Evolutionary conservation across 2,329 filamentous ascomycete genomes (phyloP).

Genomic region (Sclerotinia glacialis): DNA sequence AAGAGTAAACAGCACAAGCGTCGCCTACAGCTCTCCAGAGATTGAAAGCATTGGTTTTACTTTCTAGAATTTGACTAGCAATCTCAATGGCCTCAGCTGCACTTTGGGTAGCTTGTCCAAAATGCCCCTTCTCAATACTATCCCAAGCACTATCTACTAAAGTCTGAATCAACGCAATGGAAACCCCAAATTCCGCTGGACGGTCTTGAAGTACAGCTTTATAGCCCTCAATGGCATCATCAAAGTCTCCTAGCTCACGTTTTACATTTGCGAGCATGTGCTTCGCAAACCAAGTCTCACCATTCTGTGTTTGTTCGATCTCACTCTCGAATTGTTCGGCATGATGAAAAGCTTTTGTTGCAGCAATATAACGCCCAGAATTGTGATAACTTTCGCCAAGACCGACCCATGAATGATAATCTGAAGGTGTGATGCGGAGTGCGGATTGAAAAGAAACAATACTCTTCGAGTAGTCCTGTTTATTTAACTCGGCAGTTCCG

Average conservation of each 20-base stretch:
- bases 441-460: constrained; percentile 91
- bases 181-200: constrained; percentile 77
- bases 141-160: constrained; percentile 77
- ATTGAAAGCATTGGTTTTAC: constrained; percentile 75
- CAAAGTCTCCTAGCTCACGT: constrained; percentile 85
- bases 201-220: constrained; percentile 66
- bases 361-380: constrained; percentile 90
- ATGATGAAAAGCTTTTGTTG: constrained; percentile 83
- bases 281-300: constrained; percentile 88
- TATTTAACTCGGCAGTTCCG: constrained; percentile 91
- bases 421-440: constrained; percentile 74
- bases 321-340: constrained; percentile 72
- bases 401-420: constrained; percentile 96
- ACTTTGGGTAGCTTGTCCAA: constrained; percentile 74
- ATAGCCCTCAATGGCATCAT: constrained; percentile 77
- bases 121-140: constrained; percentile 77
- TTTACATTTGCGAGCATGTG: constrained; percentile 97
- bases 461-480: constrained; percentile 82
- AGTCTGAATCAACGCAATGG: constrained; percentile 83
- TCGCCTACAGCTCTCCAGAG: constrained; percentile 93
- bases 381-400: constrained; percentile 97
- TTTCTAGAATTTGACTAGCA: constrained; percentile 59
- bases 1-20: constrained; percentile 80
- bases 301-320: constrained; percentile 51
- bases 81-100: constrained; percentile 67